Conservation (phyloP, 345 rosid genomes). For the Bruguiera gymnorhiza region DNA sequence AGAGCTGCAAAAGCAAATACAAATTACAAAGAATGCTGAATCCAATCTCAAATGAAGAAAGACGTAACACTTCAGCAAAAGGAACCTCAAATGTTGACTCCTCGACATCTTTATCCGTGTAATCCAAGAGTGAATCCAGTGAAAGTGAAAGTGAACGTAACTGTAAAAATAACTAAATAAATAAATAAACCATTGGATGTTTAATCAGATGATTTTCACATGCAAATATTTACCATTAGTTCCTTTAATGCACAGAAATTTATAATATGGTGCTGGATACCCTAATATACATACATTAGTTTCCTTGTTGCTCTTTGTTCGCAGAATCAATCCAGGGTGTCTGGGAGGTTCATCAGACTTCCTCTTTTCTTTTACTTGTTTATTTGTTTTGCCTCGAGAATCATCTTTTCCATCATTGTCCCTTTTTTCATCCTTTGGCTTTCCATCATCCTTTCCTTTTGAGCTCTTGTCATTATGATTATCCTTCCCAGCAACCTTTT, state of each 20-base stretch:
- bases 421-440: constrained; percentile 43
- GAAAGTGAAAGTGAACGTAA: constrained; percentile 75
- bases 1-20: constrained; percentile 50
- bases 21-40: too few relatives aligned
- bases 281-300: constrained; percentile 55
- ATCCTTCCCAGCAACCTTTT: constrained; percentile 38
- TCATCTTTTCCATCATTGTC: constrained; percentile 49
- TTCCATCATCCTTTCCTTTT: constrained; percentile 37
- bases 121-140: constrained; percentile 88
- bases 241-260: constrained; percentile 10
- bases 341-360: constrained; percentile 75
- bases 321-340: constrained; percentile 77
- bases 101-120: constrained; percentile 81
- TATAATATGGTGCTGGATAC: not conserved
- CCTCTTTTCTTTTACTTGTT: constrained; percentile 63
- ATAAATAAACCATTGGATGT: constrained; percentile 16
- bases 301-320: constrained; percentile 56
- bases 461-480: constrained; percentile 34
- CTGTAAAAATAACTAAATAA: constrained; percentile 30
- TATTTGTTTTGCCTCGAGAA: constrained; percentile 36
- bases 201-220: not conserved
- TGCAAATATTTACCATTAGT: not conserved
- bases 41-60: not conserved
- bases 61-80: constrained; percentile 1
- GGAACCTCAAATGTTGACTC: constrained; percentile 93